Evolutionary conservation across 352 stramenopile genomes (phyloP).

Genomic region (Globisporangium camurandrum): DNA sequence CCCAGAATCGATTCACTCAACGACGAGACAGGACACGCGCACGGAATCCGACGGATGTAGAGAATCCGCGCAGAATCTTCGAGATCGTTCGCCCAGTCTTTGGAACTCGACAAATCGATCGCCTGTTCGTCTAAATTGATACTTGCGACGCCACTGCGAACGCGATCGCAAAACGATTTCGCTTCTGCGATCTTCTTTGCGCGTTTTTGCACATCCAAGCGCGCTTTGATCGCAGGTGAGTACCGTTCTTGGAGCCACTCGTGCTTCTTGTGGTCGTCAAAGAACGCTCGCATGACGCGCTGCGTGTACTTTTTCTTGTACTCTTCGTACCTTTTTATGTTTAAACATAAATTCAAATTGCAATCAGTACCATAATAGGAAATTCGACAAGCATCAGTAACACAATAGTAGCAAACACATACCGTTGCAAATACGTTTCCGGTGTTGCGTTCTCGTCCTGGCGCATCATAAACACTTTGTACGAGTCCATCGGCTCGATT

Average conservation of each 20-base stretch:
- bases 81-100: constrained; percentile 72
- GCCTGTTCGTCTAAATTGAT: constrained; percentile 64
- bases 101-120: constrained; percentile 16
- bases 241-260: constrained; percentile 86
- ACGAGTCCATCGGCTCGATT: constrained; percentile 72
- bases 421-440: constrained; percentile 75
- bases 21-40: constrained; percentile 56
- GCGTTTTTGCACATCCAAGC: constrained; percentile 55
- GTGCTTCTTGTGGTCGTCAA: constrained; percentile 76
- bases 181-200: constrained; percentile 64
- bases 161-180: constrained; percentile 65
- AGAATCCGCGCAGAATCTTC: constrained; percentile 70
- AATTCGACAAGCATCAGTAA: not conserved
- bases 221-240: constrained; percentile 64
- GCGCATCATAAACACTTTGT: constrained; percentile 87
- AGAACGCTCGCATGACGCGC: constrained; percentile 73
- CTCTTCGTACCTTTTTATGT: constrained; percentile 54
- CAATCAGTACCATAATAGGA: too few species aligned
- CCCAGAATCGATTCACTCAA: constrained; percentile 61
- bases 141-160: constrained; percentile 37
- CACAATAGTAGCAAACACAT: not conserved
- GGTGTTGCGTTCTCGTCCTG: constrained; percentile 74
- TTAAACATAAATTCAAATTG: not conserved
- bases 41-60: constrained; percentile 76
- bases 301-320: constrained; percentile 87